Conservation (phyloP, 176 grass and related monocot species). For the Miscanthus lutarioriparius region DNA sequence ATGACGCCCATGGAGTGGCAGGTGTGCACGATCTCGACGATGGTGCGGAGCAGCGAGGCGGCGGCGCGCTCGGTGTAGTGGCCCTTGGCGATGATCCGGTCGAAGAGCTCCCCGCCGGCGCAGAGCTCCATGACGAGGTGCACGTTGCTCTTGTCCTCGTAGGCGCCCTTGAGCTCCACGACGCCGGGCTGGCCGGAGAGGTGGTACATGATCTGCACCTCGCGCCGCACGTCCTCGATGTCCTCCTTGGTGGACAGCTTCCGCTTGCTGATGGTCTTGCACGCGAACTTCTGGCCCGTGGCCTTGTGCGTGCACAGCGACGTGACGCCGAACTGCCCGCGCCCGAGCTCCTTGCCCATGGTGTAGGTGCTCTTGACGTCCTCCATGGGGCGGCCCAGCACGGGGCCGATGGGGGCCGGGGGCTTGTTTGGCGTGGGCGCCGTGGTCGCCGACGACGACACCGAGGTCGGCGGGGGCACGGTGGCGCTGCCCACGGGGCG, state of each 20-base stretch:
- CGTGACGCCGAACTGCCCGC: conserved; percentile 92
- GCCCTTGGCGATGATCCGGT: conserved; percentile 77
- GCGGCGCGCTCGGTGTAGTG: conserved; percentile 91
- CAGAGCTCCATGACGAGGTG: conserved; percentile 81
- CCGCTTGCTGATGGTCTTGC: conserved; percentile 89
- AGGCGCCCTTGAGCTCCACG: conserved; percentile 86
- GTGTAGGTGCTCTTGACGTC: conserved; percentile 66
- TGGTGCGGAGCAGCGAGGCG: conserved; percentile 63
- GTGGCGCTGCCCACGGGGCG: conserved; percentile 2
- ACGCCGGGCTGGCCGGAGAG: conserved; percentile 77
- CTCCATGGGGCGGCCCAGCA: conserved; percentile 82
- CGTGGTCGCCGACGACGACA: background rate
- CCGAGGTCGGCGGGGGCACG: background rate
- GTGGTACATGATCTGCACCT: conserved; percentile 99
- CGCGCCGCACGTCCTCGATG: conserved; percentile 84
- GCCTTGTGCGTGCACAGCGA: conserved; percentile 84
- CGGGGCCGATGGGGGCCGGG: conserved; percentile 53
- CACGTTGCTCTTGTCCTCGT: conserved; percentile 81
- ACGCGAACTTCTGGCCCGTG: conserved; percentile 68
- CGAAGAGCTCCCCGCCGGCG: conserved; percentile 70
- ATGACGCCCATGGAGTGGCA: conserved; percentile 95
- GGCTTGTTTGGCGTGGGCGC: conserved; percentile 39
- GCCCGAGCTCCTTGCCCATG: conserved; percentile 85
- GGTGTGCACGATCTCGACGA: conserved; percentile 87
- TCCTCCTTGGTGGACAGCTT: conserved; percentile 90